Conservation (phyloP, 129 eudicot genomes). For the Artemisia argyi region DNA sequence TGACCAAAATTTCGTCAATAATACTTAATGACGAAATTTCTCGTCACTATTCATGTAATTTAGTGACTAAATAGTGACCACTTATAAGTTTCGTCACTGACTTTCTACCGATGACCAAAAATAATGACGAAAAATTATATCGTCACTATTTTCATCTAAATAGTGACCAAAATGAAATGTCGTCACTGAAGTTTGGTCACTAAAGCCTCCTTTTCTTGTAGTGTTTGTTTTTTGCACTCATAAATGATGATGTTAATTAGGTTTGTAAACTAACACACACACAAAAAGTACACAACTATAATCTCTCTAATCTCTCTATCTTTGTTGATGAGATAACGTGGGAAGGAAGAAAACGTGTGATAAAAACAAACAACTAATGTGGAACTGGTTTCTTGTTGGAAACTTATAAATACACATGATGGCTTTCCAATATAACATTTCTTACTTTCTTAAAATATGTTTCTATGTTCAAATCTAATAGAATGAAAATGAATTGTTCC, state of each 20-base stretch:
- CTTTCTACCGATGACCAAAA: no score
- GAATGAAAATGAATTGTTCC: constrained; percentile 20
- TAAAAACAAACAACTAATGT: constrained; percentile 16
- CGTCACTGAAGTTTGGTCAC: no score
- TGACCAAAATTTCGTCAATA: no score
- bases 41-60: no score
- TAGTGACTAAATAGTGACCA: no score
- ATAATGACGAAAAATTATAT: no score
- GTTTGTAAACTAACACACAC: constrained; percentile 20
- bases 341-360: constrained; percentile 34
- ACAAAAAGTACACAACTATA: no score
- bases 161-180: no score
- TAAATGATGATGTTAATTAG: constrained; percentile 30
- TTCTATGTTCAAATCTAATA: constrained; percentile 13
- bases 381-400: constrained; percentile 26
- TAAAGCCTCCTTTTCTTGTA: no score
- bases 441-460: background rate
- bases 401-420: constrained; percentile 24
- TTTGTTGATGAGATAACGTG: constrained; percentile 23
- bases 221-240: constrained; percentile 33
- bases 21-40: no score
- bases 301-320: background rate
- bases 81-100: no score
- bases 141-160: no score
- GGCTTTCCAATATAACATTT: constrained; percentile 25